These are phyloP conservation scores for Chaetomiaceae sp. DNA, from an alignment of 2,329 filamentous ascomycete genomes.

Conservation along the genomic window DNA sequence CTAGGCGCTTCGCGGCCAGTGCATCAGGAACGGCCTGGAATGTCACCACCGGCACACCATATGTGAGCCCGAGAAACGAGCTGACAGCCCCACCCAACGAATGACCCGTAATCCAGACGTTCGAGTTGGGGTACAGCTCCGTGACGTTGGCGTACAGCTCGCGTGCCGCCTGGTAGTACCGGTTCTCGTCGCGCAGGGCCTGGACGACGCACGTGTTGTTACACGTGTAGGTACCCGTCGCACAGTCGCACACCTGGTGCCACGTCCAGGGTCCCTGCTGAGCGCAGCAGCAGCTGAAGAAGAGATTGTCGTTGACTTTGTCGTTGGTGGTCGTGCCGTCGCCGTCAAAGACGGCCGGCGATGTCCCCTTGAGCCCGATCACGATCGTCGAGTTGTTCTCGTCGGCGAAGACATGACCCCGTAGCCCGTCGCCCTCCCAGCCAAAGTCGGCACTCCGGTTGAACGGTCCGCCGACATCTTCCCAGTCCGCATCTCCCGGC, in stretches of 20 bases:
- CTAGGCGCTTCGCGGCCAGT: slow-evolving; percentile 76
- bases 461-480: slow-evolving; percentile 72
- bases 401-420: slow-evolving; percentile 90
- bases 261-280: slow-evolving; percentile 88
- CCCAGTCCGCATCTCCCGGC: slow-evolving; percentile 71
- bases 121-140: slow-evolving; percentile 75
- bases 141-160: slow-evolving; percentile 93
- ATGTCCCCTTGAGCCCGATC: slow-evolving; percentile 89
- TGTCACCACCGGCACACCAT: slow-evolving; percentile 83
- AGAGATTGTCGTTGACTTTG: slow-evolving; percentile 96
- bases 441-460: slow-evolving; percentile 88
- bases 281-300: slow-evolving; percentile 96
- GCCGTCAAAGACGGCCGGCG: slow-evolving; percentile 89
- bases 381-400: slow-evolving; percentile 80
- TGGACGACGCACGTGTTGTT: slow-evolving; percentile 84
- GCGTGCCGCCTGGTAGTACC: slow-evolving; percentile 84
- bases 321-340: slow-evolving; percentile 95
- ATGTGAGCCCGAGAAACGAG: slow-evolving; percentile 85
- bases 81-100: slow-evolving; percentile 87
- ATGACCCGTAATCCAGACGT: slow-evolving; percentile 87
- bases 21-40: slow-evolving; percentile 93
- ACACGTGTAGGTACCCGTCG: slow-evolving; percentile 79
- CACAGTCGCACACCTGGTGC: slow-evolving; percentile 91
- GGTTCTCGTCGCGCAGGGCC: slow-evolving; percentile 73
- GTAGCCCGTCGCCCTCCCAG: slow-evolving; percentile 83